A percentile compares a stretch with the other conserved stretches of the same genome.
Conservation (phyloP, 2,329 filamentous ascomycete species). For the Cryphonectria japonica region DNA sequence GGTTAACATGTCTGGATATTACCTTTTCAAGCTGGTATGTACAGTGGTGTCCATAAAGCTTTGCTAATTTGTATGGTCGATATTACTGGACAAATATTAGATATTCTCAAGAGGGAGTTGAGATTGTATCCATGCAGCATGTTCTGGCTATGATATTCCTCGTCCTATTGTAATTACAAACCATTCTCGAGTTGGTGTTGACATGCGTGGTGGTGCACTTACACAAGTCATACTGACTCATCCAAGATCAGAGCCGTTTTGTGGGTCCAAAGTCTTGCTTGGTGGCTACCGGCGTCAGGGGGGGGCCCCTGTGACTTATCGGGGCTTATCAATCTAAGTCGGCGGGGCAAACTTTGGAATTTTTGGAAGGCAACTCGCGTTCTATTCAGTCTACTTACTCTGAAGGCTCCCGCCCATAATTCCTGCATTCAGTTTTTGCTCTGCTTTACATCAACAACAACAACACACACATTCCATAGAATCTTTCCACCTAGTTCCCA, state of each 20-base stretch:
- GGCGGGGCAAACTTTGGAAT: slow-evolving; percentile 28
- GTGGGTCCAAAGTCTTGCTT: not conserved
- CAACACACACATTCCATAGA: not conserved
- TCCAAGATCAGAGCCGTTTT: not conserved
- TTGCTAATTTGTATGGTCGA: no score
- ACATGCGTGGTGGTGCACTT: not conserved
- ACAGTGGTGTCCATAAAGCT: no score
- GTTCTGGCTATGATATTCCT: no score
- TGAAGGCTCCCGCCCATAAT: not conserved
- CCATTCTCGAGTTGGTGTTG: no score
- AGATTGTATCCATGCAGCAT: no score
- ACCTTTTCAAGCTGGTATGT: no score
- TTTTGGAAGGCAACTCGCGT: slow-evolving; percentile 23
- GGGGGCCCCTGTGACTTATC: slow-evolving; percentile 21
- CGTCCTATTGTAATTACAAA: no score
- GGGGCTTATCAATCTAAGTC: slow-evolving; percentile 29
- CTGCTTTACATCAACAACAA: not conserved
- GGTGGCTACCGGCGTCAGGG: not conserved
- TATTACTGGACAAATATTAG: no score
- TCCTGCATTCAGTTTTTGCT: not conserved
- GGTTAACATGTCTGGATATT: no score
- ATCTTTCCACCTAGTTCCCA: not conserved
- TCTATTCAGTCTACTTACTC: not conserved
- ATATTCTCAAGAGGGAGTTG: no score
- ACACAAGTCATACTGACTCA: not conserved